A percentile compares a stretch with the other conserved stretches of the same genome.
phyloP scores from a whole-genome alignment of 495 filamentous ascomycete genomes.

The Trichodelitschia bisporula region DNA sequence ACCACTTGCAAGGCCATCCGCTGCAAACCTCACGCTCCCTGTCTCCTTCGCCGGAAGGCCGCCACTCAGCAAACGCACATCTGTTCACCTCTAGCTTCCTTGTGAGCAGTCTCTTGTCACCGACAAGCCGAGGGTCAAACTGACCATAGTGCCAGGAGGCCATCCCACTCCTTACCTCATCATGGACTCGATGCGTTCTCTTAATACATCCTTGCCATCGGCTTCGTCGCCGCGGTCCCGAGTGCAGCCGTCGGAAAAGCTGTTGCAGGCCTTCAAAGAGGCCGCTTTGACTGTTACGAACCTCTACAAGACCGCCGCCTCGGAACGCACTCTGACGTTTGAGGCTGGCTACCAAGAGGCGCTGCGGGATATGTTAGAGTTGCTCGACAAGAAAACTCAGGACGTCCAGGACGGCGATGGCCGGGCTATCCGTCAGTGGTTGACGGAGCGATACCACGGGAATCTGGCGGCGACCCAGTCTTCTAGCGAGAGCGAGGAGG shows the following conservation, averaged over 20 bases:
- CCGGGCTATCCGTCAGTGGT: conserved; percentile 64
- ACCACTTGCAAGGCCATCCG: no score
- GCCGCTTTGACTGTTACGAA: conserved; percentile 90
- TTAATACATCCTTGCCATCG: conserved; percentile 36
- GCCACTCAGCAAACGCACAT: no score
- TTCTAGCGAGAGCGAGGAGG: conserved; percentile 39
- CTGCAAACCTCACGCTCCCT: no score
- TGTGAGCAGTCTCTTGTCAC: no score
- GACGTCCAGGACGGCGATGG: conserved; percentile 59
- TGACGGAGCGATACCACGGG: conserved; percentile 45
- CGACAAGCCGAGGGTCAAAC: no score
- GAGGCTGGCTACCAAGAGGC: conserved; percentile 80
- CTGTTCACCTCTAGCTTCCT: no score
- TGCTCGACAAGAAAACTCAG: conserved; percentile 59
- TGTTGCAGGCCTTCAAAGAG: conserved; percentile 71
- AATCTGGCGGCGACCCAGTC: conserved; percentile 19
- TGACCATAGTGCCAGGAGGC: no score
- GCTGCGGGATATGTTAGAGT: conserved; percentile 63
- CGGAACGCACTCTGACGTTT: conserved; percentile 47
- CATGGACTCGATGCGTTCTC: conserved; percentile 54
- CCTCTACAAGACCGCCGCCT: conserved; percentile 73
- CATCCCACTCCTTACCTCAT: no score
- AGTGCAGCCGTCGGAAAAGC: conserved; percentile 45
- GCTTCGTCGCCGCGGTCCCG: conserved; percentile 20
- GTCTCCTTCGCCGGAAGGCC: no score